phyloP scores from a whole-genome alignment of 495 filamentous ascomycete species.

The Talaromyces wortmannii region DNA sequence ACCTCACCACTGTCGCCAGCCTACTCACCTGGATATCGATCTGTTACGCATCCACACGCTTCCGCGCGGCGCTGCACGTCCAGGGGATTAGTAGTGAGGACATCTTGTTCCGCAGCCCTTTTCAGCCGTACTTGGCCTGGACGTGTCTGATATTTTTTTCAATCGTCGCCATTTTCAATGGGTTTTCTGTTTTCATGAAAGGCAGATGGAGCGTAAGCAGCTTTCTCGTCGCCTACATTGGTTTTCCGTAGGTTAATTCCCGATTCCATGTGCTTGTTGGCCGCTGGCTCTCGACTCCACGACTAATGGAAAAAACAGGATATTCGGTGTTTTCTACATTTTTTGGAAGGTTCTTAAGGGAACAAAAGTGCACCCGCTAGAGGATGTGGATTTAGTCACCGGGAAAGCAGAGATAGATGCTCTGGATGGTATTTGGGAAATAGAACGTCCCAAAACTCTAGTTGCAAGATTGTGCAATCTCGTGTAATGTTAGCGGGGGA shows the following conservation, averaged over 20 bases:
- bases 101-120: conserved; percentile 49
- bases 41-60: conserved; percentile 50
- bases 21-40: conserved; percentile 61
- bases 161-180: conserved; percentile 61
- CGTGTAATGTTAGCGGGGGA: neutral
- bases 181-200: conserved; percentile 31
- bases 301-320: neutral
- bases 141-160: conserved; percentile 58
- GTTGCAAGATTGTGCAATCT: neutral
- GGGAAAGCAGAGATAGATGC: conserved; percentile 58
- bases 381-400: conserved; percentile 53
- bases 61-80: conserved; percentile 49
- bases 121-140: conserved; percentile 52
- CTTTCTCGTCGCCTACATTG: conserved; percentile 57
- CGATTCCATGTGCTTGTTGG: conserved; percentile 9
- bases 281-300: neutral
- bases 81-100: conserved; percentile 47
- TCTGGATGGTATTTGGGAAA: conserved; percentile 18
- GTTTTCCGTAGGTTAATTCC: conserved; percentile 31
- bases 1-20: conserved; percentile 58
- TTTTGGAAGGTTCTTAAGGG: conserved; percentile 50
- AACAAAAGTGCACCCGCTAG: conserved; percentile 19
- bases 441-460: neutral
- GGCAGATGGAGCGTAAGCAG: conserved; percentile 53
- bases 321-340: conserved; percentile 49